These are phyloP conservation scores for Stachybotrys echinatus DNA, from an alignment of 2,329 filamentous ascomycete species.

Conservation along the genomic window DNA sequence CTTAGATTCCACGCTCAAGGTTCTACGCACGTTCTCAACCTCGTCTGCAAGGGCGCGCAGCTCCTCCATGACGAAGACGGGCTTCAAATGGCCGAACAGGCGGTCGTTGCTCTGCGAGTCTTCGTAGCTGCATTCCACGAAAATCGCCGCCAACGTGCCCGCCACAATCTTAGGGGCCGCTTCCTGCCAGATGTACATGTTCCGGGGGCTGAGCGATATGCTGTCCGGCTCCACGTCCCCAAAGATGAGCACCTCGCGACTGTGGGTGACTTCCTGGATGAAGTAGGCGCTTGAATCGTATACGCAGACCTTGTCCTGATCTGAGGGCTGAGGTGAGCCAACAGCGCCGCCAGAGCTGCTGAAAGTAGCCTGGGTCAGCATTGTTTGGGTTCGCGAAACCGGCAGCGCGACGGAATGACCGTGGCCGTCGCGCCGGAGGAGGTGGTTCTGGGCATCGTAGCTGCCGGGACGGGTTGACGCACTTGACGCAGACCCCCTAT, in stretches of 20 bases:
- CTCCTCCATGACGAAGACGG: slow-evolving; percentile 76
- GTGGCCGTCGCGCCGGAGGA: slow-evolving; percentile 18
- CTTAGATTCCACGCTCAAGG: slow-evolving; percentile 35
- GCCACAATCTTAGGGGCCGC: slow-evolving; percentile 78
- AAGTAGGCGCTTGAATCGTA: slow-evolving; percentile 93
- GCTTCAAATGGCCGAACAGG: slow-evolving; percentile 85
- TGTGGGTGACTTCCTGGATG: slow-evolving; percentile 67
- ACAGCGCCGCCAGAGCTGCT: background rate
- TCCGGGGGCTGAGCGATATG: slow-evolving; percentile 75
- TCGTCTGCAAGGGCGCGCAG: slow-evolving; percentile 65
- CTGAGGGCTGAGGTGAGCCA: slow-evolving; percentile 15
- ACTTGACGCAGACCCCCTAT: slow-evolving; percentile 53
- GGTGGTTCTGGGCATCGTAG: slow-evolving; percentile 35
- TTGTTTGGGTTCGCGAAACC: slow-evolving; percentile 15
- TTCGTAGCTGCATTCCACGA: slow-evolving; percentile 94
- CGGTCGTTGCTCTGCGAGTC: slow-evolving; percentile 71
- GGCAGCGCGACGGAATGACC: slow-evolving; percentile 8
- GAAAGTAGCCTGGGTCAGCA: slow-evolving; percentile 25
- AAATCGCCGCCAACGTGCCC: slow-evolving; percentile 71
- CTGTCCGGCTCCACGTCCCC: slow-evolving; percentile 93
- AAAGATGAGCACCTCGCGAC: slow-evolving; percentile 82
- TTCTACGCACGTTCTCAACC: slow-evolving; percentile 50
- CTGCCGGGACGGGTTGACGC: slow-evolving; percentile 45
- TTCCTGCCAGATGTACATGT: slow-evolving; percentile 77
- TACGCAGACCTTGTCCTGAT: slow-evolving; percentile 54